These are phyloP conservation scores for Rhynchospora tenuis DNA, from an alignment of 176 grass and related monocot species.

Conservation along the genomic window DNA sequence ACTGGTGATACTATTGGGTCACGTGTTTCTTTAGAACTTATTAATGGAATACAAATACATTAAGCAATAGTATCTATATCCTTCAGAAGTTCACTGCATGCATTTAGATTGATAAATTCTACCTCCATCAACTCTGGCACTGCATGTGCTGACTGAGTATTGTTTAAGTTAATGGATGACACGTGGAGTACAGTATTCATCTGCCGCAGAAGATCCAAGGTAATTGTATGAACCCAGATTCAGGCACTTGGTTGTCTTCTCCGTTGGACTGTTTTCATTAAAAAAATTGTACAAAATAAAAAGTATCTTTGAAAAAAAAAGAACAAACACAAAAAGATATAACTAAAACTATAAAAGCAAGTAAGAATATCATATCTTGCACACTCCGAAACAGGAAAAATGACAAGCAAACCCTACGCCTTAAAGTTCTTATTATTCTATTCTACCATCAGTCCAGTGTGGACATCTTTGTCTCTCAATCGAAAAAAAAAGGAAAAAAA, in stretches of 20 bases:
- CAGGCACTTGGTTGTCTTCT: conserved; percentile 60
- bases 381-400: neutral
- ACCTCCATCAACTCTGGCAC: conserved; percentile 71
- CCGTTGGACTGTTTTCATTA: conserved; percentile 50
- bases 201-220: conserved; percentile 79
- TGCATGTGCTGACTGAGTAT: conserved; percentile 79
- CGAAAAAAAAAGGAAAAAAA: neutral
- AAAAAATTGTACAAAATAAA: conserved; percentile 13
- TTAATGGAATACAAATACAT: neutral
- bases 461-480: neutral
- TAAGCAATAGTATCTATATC: neutral
- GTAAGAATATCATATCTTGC: neutral
- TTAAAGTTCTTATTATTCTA: neutral
- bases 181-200: conserved; percentile 85
- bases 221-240: conserved; percentile 94
- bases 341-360: neutral
- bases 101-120: neutral
- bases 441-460: neutral
- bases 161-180: conserved; percentile 84
- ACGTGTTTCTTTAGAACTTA: too few relatives aligned
- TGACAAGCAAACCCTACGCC: neutral
- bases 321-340: neutral
- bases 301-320: neutral
- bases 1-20: too few relatives aligned
- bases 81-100: conserved; percentile 6